phyloP scores from a whole-genome alignment of 2,329 filamentous ascomycete genomes.

The Dryadomyces quercivorus region DNA sequence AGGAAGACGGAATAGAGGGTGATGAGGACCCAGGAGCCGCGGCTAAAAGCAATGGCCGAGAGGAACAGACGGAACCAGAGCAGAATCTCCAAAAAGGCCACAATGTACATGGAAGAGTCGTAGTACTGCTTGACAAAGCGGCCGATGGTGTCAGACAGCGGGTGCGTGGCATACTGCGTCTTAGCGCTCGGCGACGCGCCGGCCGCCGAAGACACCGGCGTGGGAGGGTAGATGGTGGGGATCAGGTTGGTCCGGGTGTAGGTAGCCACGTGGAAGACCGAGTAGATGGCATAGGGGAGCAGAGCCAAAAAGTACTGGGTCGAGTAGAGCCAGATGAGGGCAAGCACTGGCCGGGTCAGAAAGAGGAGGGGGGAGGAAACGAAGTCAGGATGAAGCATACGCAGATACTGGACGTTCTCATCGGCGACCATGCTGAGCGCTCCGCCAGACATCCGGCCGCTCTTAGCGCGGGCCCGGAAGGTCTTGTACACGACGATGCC shows the following conservation, averaged over 20 bases:
- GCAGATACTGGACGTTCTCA: constrained; percentile 95
- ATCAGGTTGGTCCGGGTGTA: constrained; percentile 91
- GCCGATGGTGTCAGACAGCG: constrained; percentile 71
- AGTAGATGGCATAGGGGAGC: constrained; percentile 92
- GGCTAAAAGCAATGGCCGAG: constrained; percentile 76
- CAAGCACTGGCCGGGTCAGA: constrained; percentile 54
- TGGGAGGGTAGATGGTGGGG: constrained; percentile 66
- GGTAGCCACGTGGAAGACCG: constrained; percentile 94
- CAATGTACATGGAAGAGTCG: constrained; percentile 87
- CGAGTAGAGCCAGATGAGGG: constrained; percentile 85
- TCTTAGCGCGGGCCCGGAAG: constrained; percentile 71
- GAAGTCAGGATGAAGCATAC: constrained; percentile 41
- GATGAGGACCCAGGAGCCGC: constrained; percentile 81
- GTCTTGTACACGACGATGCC: constrained; percentile 99
- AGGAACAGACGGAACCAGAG: constrained; percentile 76
- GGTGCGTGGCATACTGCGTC: constrained; percentile 40
- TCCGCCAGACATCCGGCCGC: constrained; percentile 28
- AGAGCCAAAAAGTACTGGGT: constrained; percentile 84
- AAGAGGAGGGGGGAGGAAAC: background rate
- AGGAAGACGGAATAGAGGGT: constrained; percentile 83
- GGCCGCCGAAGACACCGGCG: constrained; percentile 37
- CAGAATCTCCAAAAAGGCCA: constrained; percentile 75
- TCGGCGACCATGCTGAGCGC: constrained; percentile 60
- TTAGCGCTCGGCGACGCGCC: constrained; percentile 45
- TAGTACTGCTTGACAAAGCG: constrained; percentile 97